phyloP scores from a whole-genome alignment of 2,329 filamentous ascomycete genomes.

The Pestalotiopsis sp. region DNA sequence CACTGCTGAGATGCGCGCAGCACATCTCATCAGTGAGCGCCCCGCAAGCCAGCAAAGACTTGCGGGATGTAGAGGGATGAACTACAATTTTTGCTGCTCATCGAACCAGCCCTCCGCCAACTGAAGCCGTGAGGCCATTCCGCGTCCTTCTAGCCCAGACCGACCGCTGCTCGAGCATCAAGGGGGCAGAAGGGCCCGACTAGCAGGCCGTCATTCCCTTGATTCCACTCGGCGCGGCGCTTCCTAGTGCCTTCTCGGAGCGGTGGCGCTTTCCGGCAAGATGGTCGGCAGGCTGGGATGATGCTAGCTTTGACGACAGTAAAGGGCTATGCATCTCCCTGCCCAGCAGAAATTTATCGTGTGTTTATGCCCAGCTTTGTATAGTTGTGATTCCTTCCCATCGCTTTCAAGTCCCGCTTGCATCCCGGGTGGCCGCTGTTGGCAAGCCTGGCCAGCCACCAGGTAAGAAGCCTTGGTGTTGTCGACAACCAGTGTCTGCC shows the following conservation, averaged over 20 bases:
- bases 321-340: slow-evolving; percentile 30
- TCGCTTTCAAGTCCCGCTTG: slow-evolving; percentile 24
- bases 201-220: slow-evolving; percentile 6
- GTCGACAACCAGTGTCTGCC: slow-evolving; percentile 31
- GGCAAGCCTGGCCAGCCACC: slow-evolving; percentile 27
- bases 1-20: slow-evolving; percentile 5
- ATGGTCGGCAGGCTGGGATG: slow-evolving; percentile 19
- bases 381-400: slow-evolving; percentile 27
- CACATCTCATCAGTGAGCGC: slow-evolving; percentile 7
- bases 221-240: slow-evolving; percentile 28
- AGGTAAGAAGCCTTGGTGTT: slow-evolving; percentile 22
- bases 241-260: slow-evolving; percentile 22
- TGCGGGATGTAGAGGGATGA: slow-evolving; percentile 15
- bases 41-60: neutral
- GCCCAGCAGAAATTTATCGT: slow-evolving; percentile 26
- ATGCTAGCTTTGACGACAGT: slow-evolving; percentile 24
- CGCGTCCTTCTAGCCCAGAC: slow-evolving; percentile 8
- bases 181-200: slow-evolving; percentile 1
- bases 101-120: slow-evolving; percentile 8
- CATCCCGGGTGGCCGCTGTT: slow-evolving; percentile 24
- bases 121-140: neutral
- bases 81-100: slow-evolving; percentile 11
- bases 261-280: slow-evolving; percentile 14
- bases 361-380: slow-evolving; percentile 30
- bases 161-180: neutral